These are phyloP conservation scores for Tremellales sp. DNA, from an alignment of 1,284 basidiomycete genomes.

Conservation along the genomic window DNA sequence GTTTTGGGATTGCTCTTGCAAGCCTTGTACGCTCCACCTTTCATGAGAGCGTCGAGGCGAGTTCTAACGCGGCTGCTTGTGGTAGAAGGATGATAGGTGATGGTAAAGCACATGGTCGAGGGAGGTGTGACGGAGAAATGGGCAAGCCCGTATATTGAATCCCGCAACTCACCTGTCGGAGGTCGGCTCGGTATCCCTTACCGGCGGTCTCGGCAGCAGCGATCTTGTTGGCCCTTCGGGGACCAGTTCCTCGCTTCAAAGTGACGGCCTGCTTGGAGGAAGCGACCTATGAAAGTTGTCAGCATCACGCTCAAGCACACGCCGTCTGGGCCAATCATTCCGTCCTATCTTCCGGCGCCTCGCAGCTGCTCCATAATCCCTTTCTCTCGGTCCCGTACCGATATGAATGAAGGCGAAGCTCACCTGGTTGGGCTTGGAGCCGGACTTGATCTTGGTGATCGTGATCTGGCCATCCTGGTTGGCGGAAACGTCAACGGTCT, in stretches of 20 bases:
- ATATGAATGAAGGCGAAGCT: constrained; percentile 13
- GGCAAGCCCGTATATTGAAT: too few species aligned
- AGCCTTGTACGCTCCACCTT: constrained; percentile 43
- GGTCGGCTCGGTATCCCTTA: constrained; percentile 76
- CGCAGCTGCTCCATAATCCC: not conserved
- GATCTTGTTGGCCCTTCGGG: constrained; percentile 69
- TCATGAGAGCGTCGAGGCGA: constrained; percentile 36
- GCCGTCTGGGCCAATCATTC: not conserved
- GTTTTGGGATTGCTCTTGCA: constrained; percentile 23
- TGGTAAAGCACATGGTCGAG: constrained; percentile 9
- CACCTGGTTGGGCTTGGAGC: constrained; percentile 55
- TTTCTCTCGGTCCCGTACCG: too few species aligned
- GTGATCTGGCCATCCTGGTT: constrained; percentile 58
- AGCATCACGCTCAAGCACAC: not conserved
- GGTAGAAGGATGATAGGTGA: constrained; percentile 19
- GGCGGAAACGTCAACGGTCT: constrained; percentile 67
- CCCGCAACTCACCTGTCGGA: constrained; percentile 70
- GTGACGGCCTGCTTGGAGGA: constrained; percentile 49
- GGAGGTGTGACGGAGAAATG: constrained; percentile 10
- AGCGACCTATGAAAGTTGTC: constrained; percentile 38
- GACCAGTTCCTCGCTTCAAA: constrained; percentile 68
- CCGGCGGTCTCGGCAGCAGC: constrained; percentile 60
- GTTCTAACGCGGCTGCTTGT: constrained; percentile 37
- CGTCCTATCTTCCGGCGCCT: not conserved
- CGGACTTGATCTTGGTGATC: constrained; percentile 66